Evolutionary conservation across 768 basidiomycete genomes (phyloP).

Genomic region (Mycena kentingensis): DNA sequence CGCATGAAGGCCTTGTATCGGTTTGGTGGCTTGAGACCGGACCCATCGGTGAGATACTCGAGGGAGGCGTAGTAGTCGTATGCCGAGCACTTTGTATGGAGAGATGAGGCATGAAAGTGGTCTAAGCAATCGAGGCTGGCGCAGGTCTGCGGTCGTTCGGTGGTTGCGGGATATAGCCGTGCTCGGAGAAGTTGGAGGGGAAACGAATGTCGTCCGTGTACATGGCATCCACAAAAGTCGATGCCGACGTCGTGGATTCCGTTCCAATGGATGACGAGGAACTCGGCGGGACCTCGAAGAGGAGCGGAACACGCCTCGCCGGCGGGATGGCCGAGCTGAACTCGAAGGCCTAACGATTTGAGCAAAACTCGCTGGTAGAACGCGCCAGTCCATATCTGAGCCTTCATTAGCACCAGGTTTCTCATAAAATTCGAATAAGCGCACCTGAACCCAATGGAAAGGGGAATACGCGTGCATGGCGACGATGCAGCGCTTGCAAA

Average conservation of each 20-base stretch:
- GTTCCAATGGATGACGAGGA: slow-evolving; percentile 9
- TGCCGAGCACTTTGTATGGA: slow-evolving; percentile 29
- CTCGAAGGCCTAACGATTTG: slow-evolving; percentile 9
- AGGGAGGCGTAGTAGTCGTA: slow-evolving; percentile 32
- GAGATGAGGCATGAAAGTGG: slow-evolving; percentile 29
- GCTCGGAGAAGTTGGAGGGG: slow-evolving; percentile 35
- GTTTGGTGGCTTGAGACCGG: slow-evolving; percentile 17
- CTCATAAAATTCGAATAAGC: background rate
- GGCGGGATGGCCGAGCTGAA: slow-evolving; percentile 21
- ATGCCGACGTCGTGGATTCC: slow-evolving; percentile 18
- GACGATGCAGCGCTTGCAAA: background rate
- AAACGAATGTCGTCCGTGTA: slow-evolving; percentile 1
- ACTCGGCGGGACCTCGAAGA: background rate
- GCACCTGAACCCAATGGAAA: background rate
- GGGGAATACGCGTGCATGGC: background rate
- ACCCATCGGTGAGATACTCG: slow-evolving; percentile 27
- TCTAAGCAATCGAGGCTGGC: slow-evolving; percentile 30
- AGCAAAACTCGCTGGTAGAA: background rate
- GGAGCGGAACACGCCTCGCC: slow-evolving; percentile 14
- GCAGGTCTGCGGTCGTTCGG: slow-evolving; percentile 26
- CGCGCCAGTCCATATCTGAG: background rate
- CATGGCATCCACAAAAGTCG: slow-evolving; percentile 33
- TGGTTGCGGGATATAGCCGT: slow-evolving; percentile 28
- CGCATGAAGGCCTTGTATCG: background rate
- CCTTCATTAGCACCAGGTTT: background rate